phyloP scores from a whole-genome alignment of 768 basidiomycete genomes.

The Lactarius akahatsu region DNA sequence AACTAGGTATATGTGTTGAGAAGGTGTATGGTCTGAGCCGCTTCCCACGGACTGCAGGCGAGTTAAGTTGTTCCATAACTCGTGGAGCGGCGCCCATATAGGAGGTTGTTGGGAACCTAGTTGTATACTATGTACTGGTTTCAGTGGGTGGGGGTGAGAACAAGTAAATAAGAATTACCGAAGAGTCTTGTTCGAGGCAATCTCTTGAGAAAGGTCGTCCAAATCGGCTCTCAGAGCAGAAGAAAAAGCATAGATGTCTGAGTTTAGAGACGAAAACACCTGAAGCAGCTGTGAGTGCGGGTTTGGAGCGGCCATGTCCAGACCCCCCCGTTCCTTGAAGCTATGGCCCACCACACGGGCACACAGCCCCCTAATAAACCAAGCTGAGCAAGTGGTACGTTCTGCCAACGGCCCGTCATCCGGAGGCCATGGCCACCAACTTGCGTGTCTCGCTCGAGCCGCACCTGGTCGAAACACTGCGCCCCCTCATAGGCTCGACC shows the following conservation, averaged over 20 bases:
- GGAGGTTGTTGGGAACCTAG: constrained; percentile 22
- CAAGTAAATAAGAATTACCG: constrained; percentile 16
- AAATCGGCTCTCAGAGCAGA: constrained; percentile 1
- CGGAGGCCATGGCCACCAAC: constrained; percentile 24
- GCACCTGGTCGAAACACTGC: constrained; percentile 55
- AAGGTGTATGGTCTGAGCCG: constrained; percentile 45
- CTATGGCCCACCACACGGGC: not conserved
- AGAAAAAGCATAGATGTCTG: not conserved
- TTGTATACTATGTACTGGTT: constrained; percentile 14
- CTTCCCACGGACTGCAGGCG: constrained; percentile 36
- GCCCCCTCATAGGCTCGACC: constrained; percentile 45
- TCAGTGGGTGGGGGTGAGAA: not conserved
- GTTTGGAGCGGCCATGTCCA: not conserved
- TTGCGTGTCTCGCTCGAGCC: constrained; percentile 68
- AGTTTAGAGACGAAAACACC: constrained; percentile 5
- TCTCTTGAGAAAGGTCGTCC: constrained; percentile 16
- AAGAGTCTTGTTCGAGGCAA: constrained; percentile 21
- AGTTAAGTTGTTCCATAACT: constrained; percentile 48
- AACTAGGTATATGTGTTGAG: constrained; percentile 32
- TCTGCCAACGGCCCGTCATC: not conserved
- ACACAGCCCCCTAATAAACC: constrained; percentile 7
- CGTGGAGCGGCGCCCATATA: constrained; percentile 25
- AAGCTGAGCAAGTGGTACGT: not conserved
- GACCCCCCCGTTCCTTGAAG: not conserved
- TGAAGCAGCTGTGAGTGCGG: constrained; percentile 19